These are phyloP conservation scores for Salvia miltiorrhiza DNA, from an alignment of 257 asterid species.

Conservation along the genomic window DNA sequence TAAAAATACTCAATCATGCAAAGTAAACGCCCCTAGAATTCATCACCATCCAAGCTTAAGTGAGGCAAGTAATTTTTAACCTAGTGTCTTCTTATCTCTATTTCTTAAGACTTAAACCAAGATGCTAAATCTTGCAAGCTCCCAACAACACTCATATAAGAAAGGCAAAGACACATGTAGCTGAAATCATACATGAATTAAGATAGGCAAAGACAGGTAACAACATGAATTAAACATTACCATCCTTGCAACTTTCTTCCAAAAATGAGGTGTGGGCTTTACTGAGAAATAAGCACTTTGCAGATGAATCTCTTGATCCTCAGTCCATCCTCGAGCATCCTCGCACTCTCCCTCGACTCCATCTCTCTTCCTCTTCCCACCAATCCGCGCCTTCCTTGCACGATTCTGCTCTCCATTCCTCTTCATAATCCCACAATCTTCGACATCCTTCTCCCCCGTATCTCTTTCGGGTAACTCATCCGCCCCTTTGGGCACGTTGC, in stretches of 20 bases:
- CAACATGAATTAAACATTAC: conserved; percentile 34
- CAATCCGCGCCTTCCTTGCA: conserved; percentile 21
- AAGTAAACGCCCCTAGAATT: too few relatives aligned
- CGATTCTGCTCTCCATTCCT: conserved; percentile 21
- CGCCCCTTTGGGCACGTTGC: conserved; percentile 4
- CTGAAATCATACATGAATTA: too few relatives aligned
- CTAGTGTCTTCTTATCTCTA: too few relatives aligned
- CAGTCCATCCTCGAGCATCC: conserved; percentile 59
- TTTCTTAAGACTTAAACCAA: too few relatives aligned
- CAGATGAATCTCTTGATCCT: conserved; percentile 65
- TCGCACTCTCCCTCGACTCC: conserved; percentile 33
- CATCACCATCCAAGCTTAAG: too few relatives aligned
- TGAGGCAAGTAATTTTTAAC: too few relatives aligned
- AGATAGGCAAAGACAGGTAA: background rate
- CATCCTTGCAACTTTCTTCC: conserved; percentile 89
- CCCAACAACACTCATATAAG: too few relatives aligned
- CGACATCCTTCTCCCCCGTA: background rate
- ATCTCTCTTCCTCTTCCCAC: conserved; percentile 53
- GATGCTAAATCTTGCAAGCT: too few relatives aligned
- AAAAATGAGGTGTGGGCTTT: conserved; percentile 83
- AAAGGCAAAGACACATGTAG: too few relatives aligned
- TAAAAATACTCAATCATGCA: too few relatives aligned
- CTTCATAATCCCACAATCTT: conserved; percentile 6
- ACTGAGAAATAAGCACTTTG: conserved; percentile 70
- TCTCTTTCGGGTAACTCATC: background rate